Evolutionary conservation across 495 filamentous ascomycete genomes (phyloP), one percentile per base, ranked within the genome.

Genomic region (Neurospora cerealis): DNA sequence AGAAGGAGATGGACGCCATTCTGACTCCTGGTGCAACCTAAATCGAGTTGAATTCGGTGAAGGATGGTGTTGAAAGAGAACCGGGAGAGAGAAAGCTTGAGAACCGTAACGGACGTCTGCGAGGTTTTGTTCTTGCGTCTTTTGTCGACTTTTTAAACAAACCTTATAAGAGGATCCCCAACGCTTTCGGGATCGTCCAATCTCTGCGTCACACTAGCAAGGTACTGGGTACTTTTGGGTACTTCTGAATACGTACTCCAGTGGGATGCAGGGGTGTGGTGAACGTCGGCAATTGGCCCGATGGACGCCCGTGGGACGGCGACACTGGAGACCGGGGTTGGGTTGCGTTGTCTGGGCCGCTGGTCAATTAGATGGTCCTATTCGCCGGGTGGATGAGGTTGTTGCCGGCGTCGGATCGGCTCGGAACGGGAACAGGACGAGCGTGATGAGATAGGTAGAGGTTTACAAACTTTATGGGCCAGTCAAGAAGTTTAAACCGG

Each of bases 1-100:
- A 84, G 78, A 92, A 74, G 74, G 88, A 84, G 73, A 93, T 83
- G 19, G 79, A 79, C 19, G 77, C 74, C 80, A 81, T 81, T 37
- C 34, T 77, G 46, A 71, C 44, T 62, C 54, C 54, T 62, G 28
- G 54, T 62, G 54, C 54, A 62, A 62, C 54, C 54, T 62, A 62
- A 9, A 62, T 34, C 54, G 54, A 34, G 54, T 62, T 62, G 54
- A 34, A 62, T 62, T 62, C 54, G 54, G 54, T 62, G 28, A 34
- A 62, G 54, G 54, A 62, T 62, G 54, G 15, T 62, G 54, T 62
- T 62, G 54, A 62, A 62, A 62, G 54, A 34, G 28, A 62, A 62
- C 54, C 54, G 28, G 28, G 54, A 62, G 54, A 62, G 54, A 62
- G 54, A 62, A 60, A 62, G 15, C 48, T 28, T 24, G n/a, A 32